Conservation (phyloP, 2,329 filamentous ascomycete species). For the Endoconidiophora polonica region DNA sequence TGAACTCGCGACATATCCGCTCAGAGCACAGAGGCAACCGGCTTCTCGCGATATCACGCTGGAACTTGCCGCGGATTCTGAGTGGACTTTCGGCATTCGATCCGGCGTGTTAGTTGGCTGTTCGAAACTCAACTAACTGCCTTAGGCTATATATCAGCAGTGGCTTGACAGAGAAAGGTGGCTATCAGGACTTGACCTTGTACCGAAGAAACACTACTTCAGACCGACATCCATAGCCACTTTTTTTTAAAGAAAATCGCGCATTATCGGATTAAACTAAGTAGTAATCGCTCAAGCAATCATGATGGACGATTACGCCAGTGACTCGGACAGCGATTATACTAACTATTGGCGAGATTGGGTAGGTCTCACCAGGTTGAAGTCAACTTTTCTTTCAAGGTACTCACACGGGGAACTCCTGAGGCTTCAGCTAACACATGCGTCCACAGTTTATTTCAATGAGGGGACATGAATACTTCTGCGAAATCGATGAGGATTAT, state of each 20-base stretch:
- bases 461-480: slow-evolving; percentile 96
- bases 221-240: not conserved
- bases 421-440: not conserved
- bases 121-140: too few species aligned
- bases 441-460: slow-evolving; percentile 78
- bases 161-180: too few species aligned
- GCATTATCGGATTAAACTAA: too few species aligned
- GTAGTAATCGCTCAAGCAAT: too few species aligned
- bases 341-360: slow-evolving; percentile 99
- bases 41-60: too few species aligned
- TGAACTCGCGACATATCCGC: too few species aligned
- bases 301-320: slow-evolving; percentile 91
- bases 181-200: too few species aligned
- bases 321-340: slow-evolving; percentile 96
- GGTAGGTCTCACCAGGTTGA: slow-evolving; percentile 43
- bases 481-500: slow-evolving; percentile 98
- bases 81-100: too few species aligned
- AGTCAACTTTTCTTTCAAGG: not conserved
- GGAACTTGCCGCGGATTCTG: too few species aligned
- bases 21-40: too few species aligned
- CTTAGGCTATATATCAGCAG: too few species aligned
- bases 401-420: not conserved
- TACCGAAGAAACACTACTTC: not conserved
- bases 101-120: too few species aligned
- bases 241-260: not conserved